These are phyloP conservation scores for Colletotrichum cordylinicola DNA, from an alignment of 2,329 filamentous ascomycete genomes.

Conservation along the genomic window DNA sequence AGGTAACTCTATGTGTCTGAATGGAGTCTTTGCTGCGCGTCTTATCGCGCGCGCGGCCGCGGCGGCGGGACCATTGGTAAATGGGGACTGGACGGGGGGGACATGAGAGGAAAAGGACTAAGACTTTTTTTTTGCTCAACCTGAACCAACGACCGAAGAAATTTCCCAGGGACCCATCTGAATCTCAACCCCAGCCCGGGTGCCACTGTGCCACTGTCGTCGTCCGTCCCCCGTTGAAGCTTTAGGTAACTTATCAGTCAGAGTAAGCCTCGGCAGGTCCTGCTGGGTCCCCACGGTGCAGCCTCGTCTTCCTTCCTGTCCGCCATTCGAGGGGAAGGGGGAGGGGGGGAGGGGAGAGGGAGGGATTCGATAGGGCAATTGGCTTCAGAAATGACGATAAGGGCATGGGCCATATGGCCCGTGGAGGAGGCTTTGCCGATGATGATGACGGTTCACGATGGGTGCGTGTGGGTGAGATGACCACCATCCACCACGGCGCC, in stretches of 20 bases:
- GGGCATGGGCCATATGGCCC: background rate
- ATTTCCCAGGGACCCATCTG: slow-evolving; percentile 4
- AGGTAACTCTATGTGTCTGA: background rate
- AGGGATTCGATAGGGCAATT: background rate
- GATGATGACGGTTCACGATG: background rate
- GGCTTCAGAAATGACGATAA: background rate
- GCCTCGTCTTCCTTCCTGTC: background rate
- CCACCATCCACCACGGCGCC: background rate
- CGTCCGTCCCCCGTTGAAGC: background rate
- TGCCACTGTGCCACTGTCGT: background rate
- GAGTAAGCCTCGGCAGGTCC: background rate
- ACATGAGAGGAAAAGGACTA: background rate
- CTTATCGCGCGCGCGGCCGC: background rate
- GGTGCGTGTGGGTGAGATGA: background rate
- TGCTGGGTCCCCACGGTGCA: background rate
- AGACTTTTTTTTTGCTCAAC: background rate
- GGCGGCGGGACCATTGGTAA: background rate
- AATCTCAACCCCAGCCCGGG: background rate
- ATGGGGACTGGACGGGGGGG: background rate
- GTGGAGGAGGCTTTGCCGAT: background rate
- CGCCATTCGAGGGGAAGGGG: background rate
- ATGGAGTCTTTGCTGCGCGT: background rate
- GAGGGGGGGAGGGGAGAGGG: background rate
- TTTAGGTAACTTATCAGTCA: background rate
- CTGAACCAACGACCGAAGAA: slow-evolving; percentile 6